Evolutionary conservation across 805 yeast species (phyloP), one percentile per base, ranked within the genome.

Genomic region (Cyberlindnera maritima): DNA sequence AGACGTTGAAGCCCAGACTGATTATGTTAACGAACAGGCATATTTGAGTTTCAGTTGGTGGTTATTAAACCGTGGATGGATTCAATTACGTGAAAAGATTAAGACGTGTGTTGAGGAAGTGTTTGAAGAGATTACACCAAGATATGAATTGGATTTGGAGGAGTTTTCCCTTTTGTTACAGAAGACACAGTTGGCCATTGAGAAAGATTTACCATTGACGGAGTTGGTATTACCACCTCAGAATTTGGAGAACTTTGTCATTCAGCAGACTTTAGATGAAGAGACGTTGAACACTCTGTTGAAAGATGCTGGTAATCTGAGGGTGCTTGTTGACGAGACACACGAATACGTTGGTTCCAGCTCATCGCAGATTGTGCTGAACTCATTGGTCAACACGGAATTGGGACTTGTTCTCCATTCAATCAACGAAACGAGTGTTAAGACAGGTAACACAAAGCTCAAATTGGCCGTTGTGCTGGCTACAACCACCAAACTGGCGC

Each of bases 21-120:
- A 77, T 54, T 80, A 83, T 60, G 66, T 76, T 29, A 74, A 83
- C 33, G 94, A 86, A 57, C 92, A 94, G 58, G 85, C 89, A 42
- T 92, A 86, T 62, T 71, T 92, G 39, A 85, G 96, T 0, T 77
- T 89, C 52, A 84, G 91, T 50, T 92, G 97, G 97, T 92, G 97
- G 97, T 65, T 92, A 39, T 71, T 92, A 42, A 90, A 92, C 64
- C 79, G 82, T 53, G 98, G 98, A 0, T 89, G 94, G 90, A 57
- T 73, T 19, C 68, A 72, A 29, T 67, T 88, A 31, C 72, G 79
- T 19, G 67, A 71, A 25, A 65, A 74, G 18, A 78, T 88, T 25
- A 79, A 80, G 57, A 60, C 64, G 1, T 68, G 77, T 4, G 91
- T 92, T 3, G 72, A 70, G 26, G 72, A 71, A 28, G 81, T 80